phyloP scores from a whole-genome alignment of 305 asterid species.

The Fraxinus angustifolia region DNA sequence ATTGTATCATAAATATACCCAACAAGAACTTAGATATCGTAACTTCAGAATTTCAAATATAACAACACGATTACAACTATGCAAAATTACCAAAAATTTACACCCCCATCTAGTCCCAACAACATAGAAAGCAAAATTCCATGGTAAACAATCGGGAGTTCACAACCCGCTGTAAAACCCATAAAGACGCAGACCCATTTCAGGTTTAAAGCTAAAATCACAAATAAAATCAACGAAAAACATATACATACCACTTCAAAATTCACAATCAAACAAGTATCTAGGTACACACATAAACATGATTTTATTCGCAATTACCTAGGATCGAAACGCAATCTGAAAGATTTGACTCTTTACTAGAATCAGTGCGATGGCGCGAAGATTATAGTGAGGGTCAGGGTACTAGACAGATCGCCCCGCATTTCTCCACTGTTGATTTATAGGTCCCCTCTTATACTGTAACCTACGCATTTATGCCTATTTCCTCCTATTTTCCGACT shows the following conservation, averaged over 20 bases:
- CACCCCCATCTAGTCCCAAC: neutral
- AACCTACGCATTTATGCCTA: conserved; percentile 22
- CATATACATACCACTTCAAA: conserved; percentile 8
- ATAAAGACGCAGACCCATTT: neutral
- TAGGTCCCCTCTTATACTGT: conserved; percentile 5
- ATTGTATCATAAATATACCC: neutral
- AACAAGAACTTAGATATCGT: neutral
- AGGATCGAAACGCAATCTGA: conserved; percentile 20
- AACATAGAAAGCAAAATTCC: neutral
- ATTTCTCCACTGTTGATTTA: conserved; percentile 14
- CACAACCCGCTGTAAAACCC: conserved; percentile 47
- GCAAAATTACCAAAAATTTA: neutral
- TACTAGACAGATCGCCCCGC: conserved; percentile 3
- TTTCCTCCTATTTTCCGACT: conserved; percentile 24
- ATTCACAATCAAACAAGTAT: conserved; percentile 15
- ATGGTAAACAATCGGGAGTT: neutral
- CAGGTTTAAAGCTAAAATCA: conserved; percentile 1
- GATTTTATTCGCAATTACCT: conserved; percentile 24
- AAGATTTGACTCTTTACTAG: conserved; percentile 22
- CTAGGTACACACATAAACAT: neutral
- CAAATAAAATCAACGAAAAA: neutral
- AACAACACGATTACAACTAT: neutral
- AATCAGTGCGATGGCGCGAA: conserved; percentile 27
- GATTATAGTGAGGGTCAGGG: conserved; percentile 19
- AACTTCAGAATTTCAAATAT: conserved; percentile 12